Base-by-base conservation (phyloP, 345 rosid genomes). In the Salix caprea region DNA sequence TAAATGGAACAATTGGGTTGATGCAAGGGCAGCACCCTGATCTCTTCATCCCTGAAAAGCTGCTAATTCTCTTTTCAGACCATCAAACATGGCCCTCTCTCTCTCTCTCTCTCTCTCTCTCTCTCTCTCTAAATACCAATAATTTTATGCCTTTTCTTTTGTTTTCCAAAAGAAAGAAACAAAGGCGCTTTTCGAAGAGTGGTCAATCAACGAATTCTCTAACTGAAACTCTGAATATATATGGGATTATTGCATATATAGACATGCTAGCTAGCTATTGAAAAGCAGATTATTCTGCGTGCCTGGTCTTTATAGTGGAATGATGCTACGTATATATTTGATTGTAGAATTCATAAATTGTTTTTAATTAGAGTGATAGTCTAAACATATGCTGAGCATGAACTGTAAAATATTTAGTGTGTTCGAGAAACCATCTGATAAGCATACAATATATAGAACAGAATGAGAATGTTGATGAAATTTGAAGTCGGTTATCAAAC, bases 51-150 rank as follows among this genome's bases (percentile, higher is more conserved):
- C 78, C 88, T 82, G 87, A 85, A 87, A 85, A 82, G 91, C 89
- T 87, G 88, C 84, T 62, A 37, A 24, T 39, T 44, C 67, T 76
- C 84, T 85, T 86, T 85, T 85, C 89, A 87, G 86, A 87, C 90
- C 88, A 87, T 84, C 85, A 82, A 83, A 82, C 82, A 80, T 83
- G 87, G 40, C 76, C 72, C 52, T 40, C 62, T 69, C 58, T 74
- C 37, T 46, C 65, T 44, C 6, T 65, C 61, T 65, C 56, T 74
- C 37, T n/a, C n/a, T n/a, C n/a, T n/a, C n/a, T n/a, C n/a, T n/a
- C n/a, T 56, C 65, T 44, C 6, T 60, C n/a, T 52, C 24, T 16
- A 13, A 65, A 2, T 65, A 26, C 6, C 6, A 32, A 6, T 14
- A 28, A 30, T 16, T 56, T 16, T 42, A 42, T 58, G 1, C 64